Conservation (phyloP, 2,329 filamentous ascomycete species). For the Apiospora malaysiana region DNA sequence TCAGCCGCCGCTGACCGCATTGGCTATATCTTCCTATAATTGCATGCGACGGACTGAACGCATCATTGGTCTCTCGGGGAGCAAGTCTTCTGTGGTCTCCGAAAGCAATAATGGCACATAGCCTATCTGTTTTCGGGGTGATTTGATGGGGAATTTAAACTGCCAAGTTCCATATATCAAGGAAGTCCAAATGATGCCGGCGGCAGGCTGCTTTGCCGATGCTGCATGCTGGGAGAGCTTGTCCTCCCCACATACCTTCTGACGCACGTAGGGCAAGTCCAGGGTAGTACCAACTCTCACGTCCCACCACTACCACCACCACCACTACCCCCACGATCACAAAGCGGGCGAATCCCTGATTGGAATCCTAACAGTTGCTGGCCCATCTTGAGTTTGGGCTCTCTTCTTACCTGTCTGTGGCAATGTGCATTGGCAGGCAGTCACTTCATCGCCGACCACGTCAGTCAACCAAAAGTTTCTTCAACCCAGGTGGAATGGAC, state of each 20-base stretch:
- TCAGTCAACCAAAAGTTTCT: neutral
- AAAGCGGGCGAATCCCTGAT: neutral
- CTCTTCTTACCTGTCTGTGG: neutral
- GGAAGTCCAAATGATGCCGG: neutral
- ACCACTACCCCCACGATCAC: neutral
- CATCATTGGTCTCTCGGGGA: neutral
- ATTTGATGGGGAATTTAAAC: neutral
- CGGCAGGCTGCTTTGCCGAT: neutral
- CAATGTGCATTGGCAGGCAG: neutral
- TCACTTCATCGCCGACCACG: neutral
- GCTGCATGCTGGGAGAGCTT: neutral
- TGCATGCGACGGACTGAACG: too few relatives aligned
- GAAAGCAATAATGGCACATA: neutral
- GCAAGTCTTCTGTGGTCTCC: neutral
- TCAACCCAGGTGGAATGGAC: neutral
- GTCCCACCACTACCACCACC: conserved; percentile 3
- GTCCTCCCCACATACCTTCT: neutral
- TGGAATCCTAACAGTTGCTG: neutral
- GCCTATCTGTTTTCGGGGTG: too few relatives aligned
- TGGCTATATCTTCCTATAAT: neutral
- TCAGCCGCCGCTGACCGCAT: neutral
- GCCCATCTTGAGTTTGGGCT: neutral
- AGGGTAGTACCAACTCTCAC: neutral
- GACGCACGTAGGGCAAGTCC: neutral
- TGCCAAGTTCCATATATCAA: neutral